A percentile compares a stretch with the other conserved stretches of the same genome.
phyloP scores from a whole-genome alignment of 257 asterid genomes.

The Thymus quinquecostatus region DNA sequence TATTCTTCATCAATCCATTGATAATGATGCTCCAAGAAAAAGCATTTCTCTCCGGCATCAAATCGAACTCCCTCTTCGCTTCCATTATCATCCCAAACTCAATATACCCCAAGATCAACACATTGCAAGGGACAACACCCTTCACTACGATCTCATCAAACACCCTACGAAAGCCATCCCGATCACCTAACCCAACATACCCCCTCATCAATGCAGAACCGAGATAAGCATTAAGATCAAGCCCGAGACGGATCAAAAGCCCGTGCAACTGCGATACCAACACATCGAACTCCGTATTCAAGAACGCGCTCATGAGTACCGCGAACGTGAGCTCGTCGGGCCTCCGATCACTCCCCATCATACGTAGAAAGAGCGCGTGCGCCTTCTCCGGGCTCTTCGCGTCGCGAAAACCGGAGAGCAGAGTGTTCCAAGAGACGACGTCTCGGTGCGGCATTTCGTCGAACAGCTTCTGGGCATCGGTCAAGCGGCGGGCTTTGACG shows the following conservation, averaged over 20 bases:
- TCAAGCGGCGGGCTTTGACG: slow-evolving; percentile 39
- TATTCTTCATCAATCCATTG: slow-evolving; percentile 64
- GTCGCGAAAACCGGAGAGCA: slow-evolving; percentile 74
- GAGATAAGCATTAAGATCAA: slow-evolving; percentile 51
- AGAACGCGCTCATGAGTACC: slow-evolving; percentile 53
- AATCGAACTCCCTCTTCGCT: slow-evolving; percentile 57
- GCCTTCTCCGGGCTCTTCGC: slow-evolving; percentile 41
- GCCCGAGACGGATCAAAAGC: slow-evolving; percentile 49
- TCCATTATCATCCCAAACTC: slow-evolving; percentile 60
- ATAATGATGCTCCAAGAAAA: slow-evolving; percentile 75
- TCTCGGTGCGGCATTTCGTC: slow-evolving; percentile 72
- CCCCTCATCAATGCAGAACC: slow-evolving; percentile 86
- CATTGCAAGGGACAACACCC: slow-evolving; percentile 72
- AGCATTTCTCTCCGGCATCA: slow-evolving; percentile 59
- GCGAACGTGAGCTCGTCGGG: slow-evolving; percentile 72
- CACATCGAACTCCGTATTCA: slow-evolving; percentile 42
- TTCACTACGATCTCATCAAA: slow-evolving; percentile 66
- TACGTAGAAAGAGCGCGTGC: slow-evolving; percentile 44
- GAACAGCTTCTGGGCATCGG: slow-evolving; percentile 62
- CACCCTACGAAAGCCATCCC: slow-evolving; percentile 44
- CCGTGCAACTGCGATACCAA: slow-evolving; percentile 68
- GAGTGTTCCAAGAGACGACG: slow-evolving; percentile 73
- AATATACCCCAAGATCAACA: slow-evolving; percentile 66
- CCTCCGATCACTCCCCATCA: slow-evolving; percentile 42
- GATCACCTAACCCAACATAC: slow-evolving; percentile 52